phyloP scores from a whole-genome alignment of 208 protist genomes.

The Tritrichomonas foetus region DNA sequence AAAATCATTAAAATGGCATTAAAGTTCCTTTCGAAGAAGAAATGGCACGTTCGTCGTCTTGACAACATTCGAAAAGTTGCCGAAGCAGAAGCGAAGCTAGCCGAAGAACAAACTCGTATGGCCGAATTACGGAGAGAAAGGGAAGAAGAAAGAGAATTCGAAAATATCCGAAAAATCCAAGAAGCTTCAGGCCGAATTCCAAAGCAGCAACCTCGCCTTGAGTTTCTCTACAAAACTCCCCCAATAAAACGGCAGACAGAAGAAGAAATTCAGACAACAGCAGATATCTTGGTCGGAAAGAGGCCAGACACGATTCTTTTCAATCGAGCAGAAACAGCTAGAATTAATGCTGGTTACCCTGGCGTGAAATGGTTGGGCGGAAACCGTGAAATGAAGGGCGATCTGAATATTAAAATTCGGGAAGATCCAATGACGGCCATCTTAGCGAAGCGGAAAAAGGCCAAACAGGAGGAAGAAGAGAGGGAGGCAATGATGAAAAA shows the following conservation, averaged over 20 bases:
- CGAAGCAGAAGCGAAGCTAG: not conserved
- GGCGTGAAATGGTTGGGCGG: not conserved
- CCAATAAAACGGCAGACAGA: not conserved
- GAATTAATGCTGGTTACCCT: not conserved
- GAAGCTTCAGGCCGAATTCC: constrained; percentile 3
- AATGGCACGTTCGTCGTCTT: not conserved
- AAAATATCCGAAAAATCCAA: not conserved
- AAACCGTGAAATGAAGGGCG: not conserved
- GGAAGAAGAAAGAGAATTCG: constrained; percentile 37
- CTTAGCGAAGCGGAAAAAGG: not conserved
- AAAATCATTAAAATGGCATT: not conserved
- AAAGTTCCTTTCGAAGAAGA: constrained; percentile 11
- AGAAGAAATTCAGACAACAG: not conserved
- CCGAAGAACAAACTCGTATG: constrained; percentile 3
- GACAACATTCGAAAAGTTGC: constrained; percentile 33
- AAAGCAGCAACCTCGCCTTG: not conserved
- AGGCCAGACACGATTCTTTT: not conserved
- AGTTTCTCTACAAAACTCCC: not conserved
- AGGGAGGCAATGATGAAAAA: not conserved
- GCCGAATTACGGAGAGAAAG: constrained; percentile 27
- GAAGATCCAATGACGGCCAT: constrained; percentile 30
- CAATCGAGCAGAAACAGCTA: not conserved
- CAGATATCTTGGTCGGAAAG: not conserved
- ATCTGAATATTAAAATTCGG: not conserved
- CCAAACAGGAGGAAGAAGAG: not conserved